phyloP scores from a whole-genome alignment of 305 asterid species.

The Salvia sclarea region DNA sequence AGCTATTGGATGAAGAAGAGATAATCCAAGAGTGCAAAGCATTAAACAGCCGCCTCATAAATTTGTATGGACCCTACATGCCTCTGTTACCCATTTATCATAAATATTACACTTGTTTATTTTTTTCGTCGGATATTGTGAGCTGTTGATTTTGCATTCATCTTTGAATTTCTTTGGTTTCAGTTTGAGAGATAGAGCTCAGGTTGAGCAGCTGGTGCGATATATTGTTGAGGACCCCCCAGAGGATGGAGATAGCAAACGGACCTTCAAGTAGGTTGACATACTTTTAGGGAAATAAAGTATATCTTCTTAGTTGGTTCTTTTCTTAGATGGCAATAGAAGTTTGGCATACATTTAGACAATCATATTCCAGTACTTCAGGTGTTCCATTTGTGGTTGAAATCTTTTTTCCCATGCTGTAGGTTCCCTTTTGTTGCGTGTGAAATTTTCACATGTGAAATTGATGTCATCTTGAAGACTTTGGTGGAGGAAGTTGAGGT shows the following conservation, averaged over 20 bases:
- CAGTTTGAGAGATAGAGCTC: constrained; percentile 92
- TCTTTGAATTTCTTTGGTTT: constrained; percentile 32
- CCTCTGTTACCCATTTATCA: constrained; percentile 8
- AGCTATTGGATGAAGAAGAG: constrained; percentile 98
- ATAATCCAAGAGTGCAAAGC: constrained; percentile 99
- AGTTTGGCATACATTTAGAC: background rate
- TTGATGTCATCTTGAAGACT: constrained; percentile 94
- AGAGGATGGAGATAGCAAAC: constrained; percentile 79
- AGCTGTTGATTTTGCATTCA: constrained; percentile 13
- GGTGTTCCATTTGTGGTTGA: constrained; percentile 22
- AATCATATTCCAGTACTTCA: constrained; percentile 17
- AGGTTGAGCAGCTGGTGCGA: constrained; percentile 83
- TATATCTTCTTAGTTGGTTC: background rate
- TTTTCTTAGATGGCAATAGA: constrained; percentile 15
- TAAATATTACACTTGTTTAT: background rate
- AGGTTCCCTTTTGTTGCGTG: constrained; percentile 98
- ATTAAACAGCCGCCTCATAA: constrained; percentile 88
- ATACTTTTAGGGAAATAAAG: constrained; percentile 2
- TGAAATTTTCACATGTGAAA: constrained; percentile 96
- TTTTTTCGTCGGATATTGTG: background rate
- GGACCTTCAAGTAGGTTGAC: constrained; percentile 76
- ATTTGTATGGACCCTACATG: constrained; percentile 57
- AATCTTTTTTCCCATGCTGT: constrained; percentile 31
- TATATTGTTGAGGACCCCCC: constrained; percentile 83
- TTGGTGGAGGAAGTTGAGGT: constrained; percentile 98